Conservation (phyloP, 2,329 filamentous ascomycete species). For the Exophiala phaeomuriformis region DNA sequence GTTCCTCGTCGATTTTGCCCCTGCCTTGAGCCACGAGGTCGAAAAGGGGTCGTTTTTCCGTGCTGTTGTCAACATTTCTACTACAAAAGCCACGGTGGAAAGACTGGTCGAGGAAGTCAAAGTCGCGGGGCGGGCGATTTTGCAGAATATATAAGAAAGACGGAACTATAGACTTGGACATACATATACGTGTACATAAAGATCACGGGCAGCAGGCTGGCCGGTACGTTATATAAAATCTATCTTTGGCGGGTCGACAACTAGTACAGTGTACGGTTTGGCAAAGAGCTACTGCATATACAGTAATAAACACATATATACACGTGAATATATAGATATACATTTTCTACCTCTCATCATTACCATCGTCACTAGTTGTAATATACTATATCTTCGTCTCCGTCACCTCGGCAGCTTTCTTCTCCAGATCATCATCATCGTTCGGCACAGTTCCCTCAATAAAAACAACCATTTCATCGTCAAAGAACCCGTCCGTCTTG, state of each 20-base stretch:
- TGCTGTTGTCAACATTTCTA: conserved; percentile 60
- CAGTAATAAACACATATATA: too few species aligned
- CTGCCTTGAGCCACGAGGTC: conserved; percentile 31
- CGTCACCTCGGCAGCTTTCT: too few species aligned
- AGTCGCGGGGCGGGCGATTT: conserved; percentile 33
- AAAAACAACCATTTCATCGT: too few species aligned
- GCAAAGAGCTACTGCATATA: too few species aligned
- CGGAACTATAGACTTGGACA: neutral
- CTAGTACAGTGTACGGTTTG: too few species aligned
- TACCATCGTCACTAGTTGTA: too few species aligned
- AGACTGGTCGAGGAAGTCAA: conserved; percentile 55
- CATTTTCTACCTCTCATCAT: too few species aligned
- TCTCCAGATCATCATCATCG: too few species aligned
- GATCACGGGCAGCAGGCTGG: neutral
- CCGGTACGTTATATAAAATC: neutral
- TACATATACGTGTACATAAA: neutral
- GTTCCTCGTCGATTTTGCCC: conserved; percentile 64
- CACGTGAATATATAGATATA: too few species aligned
- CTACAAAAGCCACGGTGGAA: conserved; percentile 53
- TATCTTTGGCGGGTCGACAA: neutral
- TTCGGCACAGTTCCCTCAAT: too few species aligned
- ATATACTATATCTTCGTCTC: too few species aligned
- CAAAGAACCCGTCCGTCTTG: too few species aligned
- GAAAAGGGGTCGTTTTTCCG: conserved; percentile 50
- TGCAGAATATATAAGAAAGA: neutral